A percentile compares a stretch with the other conserved stretches of the same genome.
phyloP scores from a whole-genome alignment of 176 grass and related monocot genomes.

The Carex myosuroides region DNA sequence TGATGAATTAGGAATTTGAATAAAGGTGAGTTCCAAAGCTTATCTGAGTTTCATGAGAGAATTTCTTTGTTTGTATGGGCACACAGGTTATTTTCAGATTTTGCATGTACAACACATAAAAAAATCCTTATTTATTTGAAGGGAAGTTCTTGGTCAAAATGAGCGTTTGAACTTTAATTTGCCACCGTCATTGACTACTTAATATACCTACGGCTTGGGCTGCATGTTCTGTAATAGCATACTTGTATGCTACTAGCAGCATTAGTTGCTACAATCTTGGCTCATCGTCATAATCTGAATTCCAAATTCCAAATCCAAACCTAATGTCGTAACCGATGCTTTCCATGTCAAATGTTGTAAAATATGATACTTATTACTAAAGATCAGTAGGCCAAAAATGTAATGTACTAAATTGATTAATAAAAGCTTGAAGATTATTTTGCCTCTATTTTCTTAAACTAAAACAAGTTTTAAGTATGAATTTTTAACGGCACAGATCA shows the following conservation, averaged over 20 bases:
- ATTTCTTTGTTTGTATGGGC: neutral
- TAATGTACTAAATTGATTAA: neutral
- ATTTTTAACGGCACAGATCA: neutral
- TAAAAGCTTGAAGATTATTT: neutral
- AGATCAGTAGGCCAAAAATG: neutral
- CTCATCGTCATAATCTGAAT: neutral
- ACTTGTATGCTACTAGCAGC: neutral
- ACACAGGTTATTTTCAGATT: neutral
- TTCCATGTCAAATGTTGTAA: neutral
- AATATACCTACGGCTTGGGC: neutral
- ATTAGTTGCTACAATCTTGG: neutral
- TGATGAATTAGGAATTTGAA: neutral
- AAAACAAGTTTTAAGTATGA: neutral
- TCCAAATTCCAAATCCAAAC: neutral
- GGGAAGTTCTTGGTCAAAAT: neutral
- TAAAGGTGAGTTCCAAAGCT: neutral
- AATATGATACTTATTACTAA: neutral
- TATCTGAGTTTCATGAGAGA: neutral
- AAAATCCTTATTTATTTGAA: neutral
- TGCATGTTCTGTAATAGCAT: neutral
- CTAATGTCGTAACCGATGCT: neutral
- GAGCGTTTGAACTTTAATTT: neutral
- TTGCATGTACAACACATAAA: neutral
- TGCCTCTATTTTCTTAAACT: neutral
- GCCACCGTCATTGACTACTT: neutral